Conservation (phyloP, 2,329 filamentous ascomycete species). For the Xylariaceae sp. region DNA sequence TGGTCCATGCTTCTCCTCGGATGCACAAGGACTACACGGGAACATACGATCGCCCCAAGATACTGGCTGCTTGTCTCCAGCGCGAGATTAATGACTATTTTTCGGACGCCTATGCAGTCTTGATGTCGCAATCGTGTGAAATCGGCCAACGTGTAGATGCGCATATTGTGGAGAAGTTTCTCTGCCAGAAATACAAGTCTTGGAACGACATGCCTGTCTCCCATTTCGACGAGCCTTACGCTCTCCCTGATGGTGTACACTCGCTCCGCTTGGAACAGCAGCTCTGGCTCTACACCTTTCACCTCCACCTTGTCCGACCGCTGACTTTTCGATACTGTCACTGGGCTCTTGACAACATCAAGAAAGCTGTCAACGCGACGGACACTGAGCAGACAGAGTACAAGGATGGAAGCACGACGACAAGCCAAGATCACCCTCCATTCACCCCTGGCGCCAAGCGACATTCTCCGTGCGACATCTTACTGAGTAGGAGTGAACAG, state of each 20-base stretch:
- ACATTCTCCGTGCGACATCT: too few relatives aligned
- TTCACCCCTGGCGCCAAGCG: not conserved
- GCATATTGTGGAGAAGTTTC: not conserved
- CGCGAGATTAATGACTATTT: conserved; percentile 18
- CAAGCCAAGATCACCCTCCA: too few relatives aligned
- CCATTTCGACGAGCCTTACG: not conserved
- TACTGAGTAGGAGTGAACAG: conserved; percentile 13
- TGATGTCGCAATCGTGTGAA: conserved; percentile 14
- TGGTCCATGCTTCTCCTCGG: too few relatives aligned
- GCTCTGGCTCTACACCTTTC: conserved; percentile 11
- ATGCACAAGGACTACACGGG: too few relatives aligned
- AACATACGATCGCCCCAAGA: conserved; percentile 12
- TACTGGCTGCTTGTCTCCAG: conserved; percentile 17
- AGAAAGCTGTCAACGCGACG: not conserved
- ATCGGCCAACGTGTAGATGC: conserved; percentile 3
- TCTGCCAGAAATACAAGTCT: not conserved
- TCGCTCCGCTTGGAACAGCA: not conserved
- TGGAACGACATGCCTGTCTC: too few relatives aligned
- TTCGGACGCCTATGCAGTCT: conserved; percentile 19
- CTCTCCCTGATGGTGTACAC: not conserved
- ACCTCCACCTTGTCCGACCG: conserved; percentile 9
- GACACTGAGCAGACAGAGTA: not conserved
- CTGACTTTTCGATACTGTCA: conserved; percentile 3
- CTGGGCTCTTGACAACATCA: conserved; percentile 9
- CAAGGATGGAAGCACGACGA: too few relatives aligned